Evolutionary conservation across 1,284 basidiomycete genomes (phyloP).

Genomic region (Phenoliferia sp.): DNA sequence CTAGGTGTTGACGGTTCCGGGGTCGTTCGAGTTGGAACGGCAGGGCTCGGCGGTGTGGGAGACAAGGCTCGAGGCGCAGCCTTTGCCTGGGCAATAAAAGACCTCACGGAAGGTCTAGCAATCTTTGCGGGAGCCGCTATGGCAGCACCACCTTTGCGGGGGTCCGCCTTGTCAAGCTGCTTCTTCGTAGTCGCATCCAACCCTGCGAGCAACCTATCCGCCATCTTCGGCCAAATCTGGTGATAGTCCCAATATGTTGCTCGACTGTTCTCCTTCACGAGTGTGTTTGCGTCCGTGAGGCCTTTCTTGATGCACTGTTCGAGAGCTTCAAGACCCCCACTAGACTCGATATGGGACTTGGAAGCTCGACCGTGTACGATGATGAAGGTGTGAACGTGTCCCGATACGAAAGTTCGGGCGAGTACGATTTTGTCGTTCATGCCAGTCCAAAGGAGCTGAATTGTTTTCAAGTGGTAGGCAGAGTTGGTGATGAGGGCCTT

Average conservation of each 20-base stretch:
- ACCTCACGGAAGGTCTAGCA: conserved; percentile 15
- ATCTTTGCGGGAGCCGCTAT: conserved; percentile 35
- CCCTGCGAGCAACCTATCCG: conserved; percentile 56
- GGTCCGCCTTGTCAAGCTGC: conserved; percentile 78
- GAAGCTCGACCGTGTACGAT: conserved; percentile 36
- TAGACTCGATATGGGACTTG: conserved; percentile 39
- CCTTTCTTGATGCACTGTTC: conserved; percentile 68
- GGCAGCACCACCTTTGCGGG: conserved; percentile 48
- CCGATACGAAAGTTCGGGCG: conserved; percentile 60
- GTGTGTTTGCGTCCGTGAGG: conserved; percentile 71
- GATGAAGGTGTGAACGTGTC: conserved; percentile 41
- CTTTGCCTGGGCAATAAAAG: conserved; percentile 24
- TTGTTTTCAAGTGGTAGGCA: conserved; percentile 62
- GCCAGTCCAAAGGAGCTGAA: conserved; percentile 65
- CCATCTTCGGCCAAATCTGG: conserved; percentile 66
- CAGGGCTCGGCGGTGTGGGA: background rate
- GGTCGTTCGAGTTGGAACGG: background rate
- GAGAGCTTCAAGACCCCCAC: conserved; percentile 60
- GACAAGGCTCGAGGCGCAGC: background rate
- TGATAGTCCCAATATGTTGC: conserved; percentile 76
- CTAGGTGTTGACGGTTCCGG: background rate
- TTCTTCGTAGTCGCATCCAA: conserved; percentile 70
- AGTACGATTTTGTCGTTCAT: conserved; percentile 82
- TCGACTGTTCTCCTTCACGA: conserved; percentile 70
- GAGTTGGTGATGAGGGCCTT: conserved; percentile 64